A percentile compares a stretch with the other conserved stretches of the same genome.
Conservation (phyloP, 208 protist genomes). For the Vickermania ingenoplastis region DNA sequence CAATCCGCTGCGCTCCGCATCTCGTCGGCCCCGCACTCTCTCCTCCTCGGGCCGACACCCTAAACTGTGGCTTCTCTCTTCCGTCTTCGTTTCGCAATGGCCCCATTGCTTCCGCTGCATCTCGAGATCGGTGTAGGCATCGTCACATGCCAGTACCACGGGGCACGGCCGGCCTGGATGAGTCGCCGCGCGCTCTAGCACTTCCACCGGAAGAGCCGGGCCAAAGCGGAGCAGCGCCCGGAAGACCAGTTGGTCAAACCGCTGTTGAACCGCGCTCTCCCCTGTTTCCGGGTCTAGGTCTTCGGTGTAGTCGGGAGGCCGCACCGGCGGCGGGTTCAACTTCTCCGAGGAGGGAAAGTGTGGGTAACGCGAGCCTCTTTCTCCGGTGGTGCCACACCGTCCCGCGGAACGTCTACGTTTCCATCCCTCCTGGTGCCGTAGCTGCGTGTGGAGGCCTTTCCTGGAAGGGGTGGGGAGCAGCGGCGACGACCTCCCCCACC, state of each 20-base stretch:
- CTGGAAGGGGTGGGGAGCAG: too few species aligned
- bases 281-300: slow-evolving; percentile 39
- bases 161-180: not conserved
- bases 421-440: too few species aligned
- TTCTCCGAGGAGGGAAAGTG: too few species aligned
- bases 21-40: not conserved
- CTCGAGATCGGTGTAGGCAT: not conserved
- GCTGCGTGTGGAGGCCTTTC: too few species aligned
- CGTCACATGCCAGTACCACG: not conserved
- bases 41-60: not conserved
- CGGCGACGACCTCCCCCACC: too few species aligned
- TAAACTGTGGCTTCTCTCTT: too few species aligned
- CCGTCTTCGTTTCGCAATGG: too few species aligned
- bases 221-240: slow-evolving; percentile 59
- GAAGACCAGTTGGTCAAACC: slow-evolving; percentile 57
- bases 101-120: not conserved
- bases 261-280: slow-evolving; percentile 46
- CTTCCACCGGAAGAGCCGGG: slow-evolving; percentile 65
- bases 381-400: too few species aligned
- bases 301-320: slow-evolving; percentile 5
- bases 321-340: not conserved
- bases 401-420: too few species aligned
- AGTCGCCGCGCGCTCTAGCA: too few species aligned
- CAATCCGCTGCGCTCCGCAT: not conserved
- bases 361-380: too few species aligned